Evolutionary conservation across 2,329 filamentous ascomycete species (phyloP).

Genomic region (Fusarium annulatum): DNA sequence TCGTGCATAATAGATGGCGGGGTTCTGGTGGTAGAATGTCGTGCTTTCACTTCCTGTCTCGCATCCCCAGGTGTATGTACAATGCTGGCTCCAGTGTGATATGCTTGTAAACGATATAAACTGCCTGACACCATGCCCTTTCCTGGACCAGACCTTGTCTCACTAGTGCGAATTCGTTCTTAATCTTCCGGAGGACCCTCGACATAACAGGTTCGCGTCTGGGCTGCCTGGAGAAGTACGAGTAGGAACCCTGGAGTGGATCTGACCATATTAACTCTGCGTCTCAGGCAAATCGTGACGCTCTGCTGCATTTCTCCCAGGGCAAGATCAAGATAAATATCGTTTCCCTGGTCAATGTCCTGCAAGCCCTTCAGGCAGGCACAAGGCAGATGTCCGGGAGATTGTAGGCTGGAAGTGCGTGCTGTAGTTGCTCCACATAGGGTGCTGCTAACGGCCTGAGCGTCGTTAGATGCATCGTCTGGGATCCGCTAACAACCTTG

Average conservation of each 20-base stretch:
- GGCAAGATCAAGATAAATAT: not conserved
- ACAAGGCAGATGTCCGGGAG: constrained; percentile 6
- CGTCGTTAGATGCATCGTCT: constrained; percentile 24
- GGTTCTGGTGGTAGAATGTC: constrained; percentile 11
- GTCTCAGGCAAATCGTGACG: not conserved
- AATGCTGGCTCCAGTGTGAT: constrained; percentile 5
- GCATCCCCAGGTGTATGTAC: not conserved
- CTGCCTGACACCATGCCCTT: not conserved
- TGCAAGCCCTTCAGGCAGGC: constrained; percentile 6
- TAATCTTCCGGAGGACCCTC: constrained; percentile 1
- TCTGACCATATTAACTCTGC: not conserved
- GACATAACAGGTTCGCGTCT: not conserved
- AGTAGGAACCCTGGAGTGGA: not conserved
- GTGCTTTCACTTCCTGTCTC: constrained; percentile 7
- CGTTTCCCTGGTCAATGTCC: not conserved
- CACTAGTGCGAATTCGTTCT: constrained; percentile 11
- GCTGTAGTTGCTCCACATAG: constrained; percentile 28
- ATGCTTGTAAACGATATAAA: constrained; percentile 30
- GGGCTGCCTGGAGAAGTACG: not conserved
- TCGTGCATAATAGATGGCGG: constrained; percentile 12
- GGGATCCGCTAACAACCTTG: constrained; percentile 34
- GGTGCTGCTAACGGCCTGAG: constrained; percentile 35
- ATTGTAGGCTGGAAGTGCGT: constrained; percentile 26
- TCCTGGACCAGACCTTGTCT: constrained; percentile 11
- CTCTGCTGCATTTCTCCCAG: not conserved